Evolutionary conservation across 495 filamentous ascomycete species (phyloP), one percentile per base, ranked within the genome.

Genomic region (Letharia columbiana): DNA sequence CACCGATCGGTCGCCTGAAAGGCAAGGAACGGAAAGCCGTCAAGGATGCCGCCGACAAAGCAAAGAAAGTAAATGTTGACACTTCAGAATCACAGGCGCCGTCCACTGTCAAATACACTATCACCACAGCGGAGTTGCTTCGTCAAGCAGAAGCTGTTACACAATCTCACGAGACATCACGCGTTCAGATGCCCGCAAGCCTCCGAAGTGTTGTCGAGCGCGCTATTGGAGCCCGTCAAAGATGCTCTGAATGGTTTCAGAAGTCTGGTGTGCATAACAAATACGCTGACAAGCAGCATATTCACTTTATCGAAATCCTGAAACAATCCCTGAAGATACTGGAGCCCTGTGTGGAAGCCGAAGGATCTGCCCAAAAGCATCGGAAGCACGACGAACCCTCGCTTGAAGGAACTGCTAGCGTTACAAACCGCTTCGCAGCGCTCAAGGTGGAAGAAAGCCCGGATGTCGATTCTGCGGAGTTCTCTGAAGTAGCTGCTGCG

Each of bases 221-320:
- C 18, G 68, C 64, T 1, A 63, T 69, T 17, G n/a, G 41, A 28
- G 68, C 68, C 35, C 68, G 68, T 15, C 47, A 67, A 63, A 39
- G 68, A 60, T 69, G 64, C 54, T 28, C 57, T 9, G 57, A 58
- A 20, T 68, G 67, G 67, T 68, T 68, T 35, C 67, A 62, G 23
- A 68, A 66, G 39, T 54, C 67, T 42, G 58, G 49, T 5, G 45
- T 68, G 42, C 39, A 39, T 8, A 60, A 54, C 9, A 23, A 66
- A 35, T 35, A 66, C 12, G 59, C 49, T 40, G 64, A 47, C 28
- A 63, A 50, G 39, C 61, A 35, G 40, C 45, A 13, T 57, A 66
- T 20, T 40, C 59, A 69, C 50, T 69, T 69, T 42, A 58, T 67
- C 13, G 35, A 40, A 9, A 40, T 61, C 56, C 49, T 67, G 35